Percentiles rank a stretch among this genome's conserved stretches.
Conservation (phyloP, 202 grass and related monocot genomes). For the Zizania palustris region DNA sequence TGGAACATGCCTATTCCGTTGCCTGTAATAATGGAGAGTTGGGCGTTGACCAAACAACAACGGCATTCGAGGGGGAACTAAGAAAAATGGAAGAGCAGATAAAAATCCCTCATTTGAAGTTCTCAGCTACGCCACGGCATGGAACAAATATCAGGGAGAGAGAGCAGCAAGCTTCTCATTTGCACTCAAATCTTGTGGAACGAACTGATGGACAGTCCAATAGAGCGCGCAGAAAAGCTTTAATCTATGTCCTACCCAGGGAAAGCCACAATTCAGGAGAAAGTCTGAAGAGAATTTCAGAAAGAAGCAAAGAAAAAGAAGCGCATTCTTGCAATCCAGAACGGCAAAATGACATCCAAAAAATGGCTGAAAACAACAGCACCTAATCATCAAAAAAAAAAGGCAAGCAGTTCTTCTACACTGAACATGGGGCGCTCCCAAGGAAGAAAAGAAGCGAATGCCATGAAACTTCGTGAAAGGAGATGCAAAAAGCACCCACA, state of each 20-base stretch:
- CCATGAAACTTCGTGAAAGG: background rate
- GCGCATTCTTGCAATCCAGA: background rate
- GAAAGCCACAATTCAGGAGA: background rate
- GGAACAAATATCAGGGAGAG: background rate
- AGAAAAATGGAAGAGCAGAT: background rate
- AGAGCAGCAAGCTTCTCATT: background rate
- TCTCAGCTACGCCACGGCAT: background rate
- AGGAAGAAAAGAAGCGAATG: background rate
- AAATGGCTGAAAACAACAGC: background rate
- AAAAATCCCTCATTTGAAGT: constrained; percentile 6
- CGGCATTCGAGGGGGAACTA: background rate
- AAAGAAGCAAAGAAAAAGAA: background rate
- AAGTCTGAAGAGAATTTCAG: background rate
- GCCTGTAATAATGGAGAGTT: background rate
- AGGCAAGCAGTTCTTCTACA: background rate
- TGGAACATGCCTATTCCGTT: too few relatives aligned
- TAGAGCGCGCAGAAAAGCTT: background rate
- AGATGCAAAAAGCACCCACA: background rate
- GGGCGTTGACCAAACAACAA: background rate
- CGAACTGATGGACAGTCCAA: background rate
- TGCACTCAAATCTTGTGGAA: background rate
- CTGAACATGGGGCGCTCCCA: background rate
- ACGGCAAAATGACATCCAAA: background rate
- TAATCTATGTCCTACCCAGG: background rate
- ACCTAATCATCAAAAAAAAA: background rate